These are phyloP conservation scores for Exserohilum rostratum DNA, from an alignment of 2,329 filamentous ascomycete genomes.

Conservation along the genomic window DNA sequence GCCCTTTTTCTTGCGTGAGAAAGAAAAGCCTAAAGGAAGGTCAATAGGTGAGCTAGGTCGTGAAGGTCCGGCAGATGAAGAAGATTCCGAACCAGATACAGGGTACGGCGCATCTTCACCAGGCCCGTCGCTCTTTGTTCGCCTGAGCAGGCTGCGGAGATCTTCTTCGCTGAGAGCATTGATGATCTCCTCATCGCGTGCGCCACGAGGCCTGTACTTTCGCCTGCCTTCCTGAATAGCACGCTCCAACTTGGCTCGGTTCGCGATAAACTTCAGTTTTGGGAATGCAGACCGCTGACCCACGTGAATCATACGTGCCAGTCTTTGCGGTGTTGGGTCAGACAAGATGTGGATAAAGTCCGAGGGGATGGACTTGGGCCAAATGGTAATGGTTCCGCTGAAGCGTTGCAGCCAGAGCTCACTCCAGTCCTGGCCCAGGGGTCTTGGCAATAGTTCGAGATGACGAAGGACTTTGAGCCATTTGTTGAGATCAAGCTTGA, in stretches of 20 bases:
- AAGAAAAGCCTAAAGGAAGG: slow-evolving; percentile 38
- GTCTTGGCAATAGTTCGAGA: slow-evolving; percentile 86
- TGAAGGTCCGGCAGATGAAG: slow-evolving; percentile 32
- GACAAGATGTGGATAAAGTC: slow-evolving; percentile 88
- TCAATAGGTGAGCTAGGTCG: slow-evolving; percentile 38
- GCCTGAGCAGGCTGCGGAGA: slow-evolving; percentile 49
- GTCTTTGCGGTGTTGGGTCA: slow-evolving; percentile 75
- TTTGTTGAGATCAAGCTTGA: slow-evolving; percentile 96
- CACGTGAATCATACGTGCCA: slow-evolving; percentile 87
- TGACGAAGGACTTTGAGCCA: slow-evolving; percentile 96
- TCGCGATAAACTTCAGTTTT: slow-evolving; percentile 88
- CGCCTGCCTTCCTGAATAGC: slow-evolving; percentile 63
- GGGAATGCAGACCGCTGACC: slow-evolving; percentile 90
- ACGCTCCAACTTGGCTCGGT: slow-evolving; percentile 83
- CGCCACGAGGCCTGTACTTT: slow-evolving; percentile 44
- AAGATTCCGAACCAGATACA: slow-evolving; percentile 38
- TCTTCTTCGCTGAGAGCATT: slow-evolving; percentile 56
- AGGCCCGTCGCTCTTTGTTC: slow-evolving; percentile 28
- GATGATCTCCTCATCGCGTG: slow-evolving; percentile 41
- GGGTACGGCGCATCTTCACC: slow-evolving; percentile 22
- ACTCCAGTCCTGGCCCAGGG: slow-evolving; percentile 93
- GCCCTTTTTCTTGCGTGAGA: slow-evolving; percentile 26
- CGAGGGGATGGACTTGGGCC: slow-evolving; percentile 78
- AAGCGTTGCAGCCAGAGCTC: slow-evolving; percentile 97
- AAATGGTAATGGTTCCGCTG: slow-evolving; percentile 92